Conservation (phyloP, 2,329 filamentous ascomycete species). For the Neofusicoccum laricinum region DNA sequence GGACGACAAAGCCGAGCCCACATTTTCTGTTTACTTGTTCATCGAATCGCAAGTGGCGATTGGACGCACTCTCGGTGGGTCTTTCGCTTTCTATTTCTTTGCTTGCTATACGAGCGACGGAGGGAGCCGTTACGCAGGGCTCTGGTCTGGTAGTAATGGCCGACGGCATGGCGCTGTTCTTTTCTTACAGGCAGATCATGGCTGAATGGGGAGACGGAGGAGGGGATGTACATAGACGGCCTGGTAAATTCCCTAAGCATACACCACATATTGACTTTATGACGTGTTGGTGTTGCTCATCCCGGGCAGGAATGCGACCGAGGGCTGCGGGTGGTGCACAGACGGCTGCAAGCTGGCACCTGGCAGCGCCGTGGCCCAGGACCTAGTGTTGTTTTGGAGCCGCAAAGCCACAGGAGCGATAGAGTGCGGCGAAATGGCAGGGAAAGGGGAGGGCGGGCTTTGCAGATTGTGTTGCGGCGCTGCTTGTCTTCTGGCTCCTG, state of each 20-base stretch:
- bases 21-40: neutral
- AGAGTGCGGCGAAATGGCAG: neutral
- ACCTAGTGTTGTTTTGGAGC: neutral
- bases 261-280: neutral
- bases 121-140: neutral
- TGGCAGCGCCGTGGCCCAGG: neutral
- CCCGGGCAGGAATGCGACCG: neutral
- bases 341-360: neutral
- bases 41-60: neutral
- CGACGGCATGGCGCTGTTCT: neutral
- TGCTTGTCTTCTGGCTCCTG: neutral
- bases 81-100: neutral
- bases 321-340: neutral
- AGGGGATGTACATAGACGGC: neutral
- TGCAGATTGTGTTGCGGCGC: neutral
- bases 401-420: constrained; percentile 9
- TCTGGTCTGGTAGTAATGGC: neutral
- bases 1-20: neutral
- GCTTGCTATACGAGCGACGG: neutral
- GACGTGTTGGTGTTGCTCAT: neutral
- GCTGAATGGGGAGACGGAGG: neutral
- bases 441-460: neutral
- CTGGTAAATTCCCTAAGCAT: constrained; percentile 4
- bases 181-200: neutral
- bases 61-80: neutral